Evolutionary conservation across 768 basidiomycete species (phyloP), one percentile per base, ranked within the genome.

Genomic region (Boletus pseudopeckii): DNA sequence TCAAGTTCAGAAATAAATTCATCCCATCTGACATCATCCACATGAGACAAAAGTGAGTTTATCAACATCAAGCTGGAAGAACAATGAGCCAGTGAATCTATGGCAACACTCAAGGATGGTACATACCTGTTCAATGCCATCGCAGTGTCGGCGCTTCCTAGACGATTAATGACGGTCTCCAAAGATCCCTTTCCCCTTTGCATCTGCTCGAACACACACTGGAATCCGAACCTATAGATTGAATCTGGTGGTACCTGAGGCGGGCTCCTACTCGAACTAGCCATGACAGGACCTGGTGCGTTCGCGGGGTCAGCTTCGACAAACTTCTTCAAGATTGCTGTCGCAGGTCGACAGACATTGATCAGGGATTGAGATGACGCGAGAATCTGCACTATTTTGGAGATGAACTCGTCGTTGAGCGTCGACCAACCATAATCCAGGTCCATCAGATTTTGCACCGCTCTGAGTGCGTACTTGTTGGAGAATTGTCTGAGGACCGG

Each of bases 321-420:
- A 20, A 96, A 81, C 58, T 87, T 88, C 72, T 92, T 91, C 57
- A 95, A 77, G 51, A 96, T 94, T 33, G 89, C 85, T 40, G 90
- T 93, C 1, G 92, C 93, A 33, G 93, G 94, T 6, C 92, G 86
- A 62, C 90, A 91, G 54, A 95, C 90, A 56, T 97, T 97, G 75
- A 95, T 85, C 17, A 86, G 79, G 11, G 88, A 88, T 37, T 80
- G 77, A 0, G 86, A 76, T 0, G 90, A 88, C 0, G 90, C 83
- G 24, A 92, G 76, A 59, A 90, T 86, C 62, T 85, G 81, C 15
- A 92, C 90, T 47, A 93, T 80, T 67, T 81, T 80, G 61, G 83
- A 77, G 49, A 93, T 89, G 70, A 96, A 94, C 7, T 70, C 68
- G 48, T 83, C 77, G 56, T 84, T 82, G 6, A 95, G 78, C n/a